Evolutionary conservation across 192 early-diverging fungal species (phyloP), one percentile per base, ranked within the genome.

Genomic region (Coemansia sp.): DNA sequence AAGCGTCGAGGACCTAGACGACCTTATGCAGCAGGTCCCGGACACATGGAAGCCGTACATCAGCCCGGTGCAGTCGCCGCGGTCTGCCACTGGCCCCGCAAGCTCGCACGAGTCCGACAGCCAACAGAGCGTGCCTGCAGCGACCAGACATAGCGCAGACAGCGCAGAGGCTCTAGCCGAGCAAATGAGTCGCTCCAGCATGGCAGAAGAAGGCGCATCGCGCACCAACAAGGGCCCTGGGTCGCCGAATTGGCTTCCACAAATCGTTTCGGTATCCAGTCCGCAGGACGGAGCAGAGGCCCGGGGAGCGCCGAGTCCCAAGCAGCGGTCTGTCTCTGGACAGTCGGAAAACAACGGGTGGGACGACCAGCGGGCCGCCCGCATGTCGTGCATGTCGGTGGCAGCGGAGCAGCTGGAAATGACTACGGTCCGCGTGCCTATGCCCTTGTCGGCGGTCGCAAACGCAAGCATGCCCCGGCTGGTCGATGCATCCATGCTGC

Each of bases 1-100:
- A 47, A 75, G 78, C 62, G 71, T 81, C n/a, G 78, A 81, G 55
- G 78, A 81, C 63, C 59, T 81, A 22, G 72, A 81, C 67, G 78
- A 81, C 50, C 58, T 78, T 2, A 61, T 78, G 70, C 66, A 72
- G 39, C 67, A 79, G 64, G 66, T 72, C 22, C 76, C 76, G 1
- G 76, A 79, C 18, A 61, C 67, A 11, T 60, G 53, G 64, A 79
- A 73, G 64, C 63, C 67, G 27, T 73, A 73, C 49, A 69, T 73
- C 52, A 72, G 71, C 58, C 76, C 76, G 16, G 20, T 22, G 39
- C 48, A 66, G 53, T 70, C 71, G 60, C 71, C 76, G 23, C 47
- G n/a, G 45, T 22, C 54, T 0, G 11, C 61, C 22, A 49, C 47
- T 1, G 23, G 24, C 4, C 57, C 57, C 1, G 18, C 13, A 46